phyloP scores from a whole-genome alignment of 768 basidiomycete species.

The Xerocomellus dryophilus region DNA sequence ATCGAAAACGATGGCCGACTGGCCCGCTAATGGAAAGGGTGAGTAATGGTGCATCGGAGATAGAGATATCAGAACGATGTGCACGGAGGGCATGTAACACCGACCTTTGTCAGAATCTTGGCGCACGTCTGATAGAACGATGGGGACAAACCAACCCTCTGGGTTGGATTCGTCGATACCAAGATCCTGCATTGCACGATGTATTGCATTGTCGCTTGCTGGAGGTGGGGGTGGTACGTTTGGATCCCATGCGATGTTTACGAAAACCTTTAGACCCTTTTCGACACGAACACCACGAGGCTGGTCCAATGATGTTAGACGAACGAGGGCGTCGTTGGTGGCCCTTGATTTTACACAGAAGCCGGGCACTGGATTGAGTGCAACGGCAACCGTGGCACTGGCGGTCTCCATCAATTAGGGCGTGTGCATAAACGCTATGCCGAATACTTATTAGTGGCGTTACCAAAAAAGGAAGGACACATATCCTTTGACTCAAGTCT shows the following conservation, averaged over 20 bases:
- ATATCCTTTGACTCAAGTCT: neutral
- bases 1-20: slow-evolving; percentile 68
- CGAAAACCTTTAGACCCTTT: slow-evolving; percentile 60
- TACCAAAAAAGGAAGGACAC: neutral
- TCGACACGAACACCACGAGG: slow-evolving; percentile 31
- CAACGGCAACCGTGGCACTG: slow-evolving; percentile 20
- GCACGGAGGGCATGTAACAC: slow-evolving; percentile 14
- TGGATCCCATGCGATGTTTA: slow-evolving; percentile 70
- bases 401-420: slow-evolving; percentile 18
- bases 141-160: slow-evolving; percentile 62
- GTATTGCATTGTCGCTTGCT: slow-evolving; percentile 55
- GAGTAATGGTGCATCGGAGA: slow-evolving; percentile 12
- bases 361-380: slow-evolving; percentile 58
- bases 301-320: slow-evolving; percentile 9
- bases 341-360: slow-evolving; percentile 68
- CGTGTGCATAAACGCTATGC: neutral
- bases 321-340: slow-evolving; percentile 36
- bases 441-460: neutral
- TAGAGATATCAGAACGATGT: slow-evolving; percentile 10
- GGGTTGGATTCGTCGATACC: slow-evolving; percentile 39
- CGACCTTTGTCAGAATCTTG: slow-evolving; percentile 69
- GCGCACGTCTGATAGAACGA: slow-evolving; percentile 63
- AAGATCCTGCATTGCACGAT: slow-evolving; percentile 54
- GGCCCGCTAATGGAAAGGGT: slow-evolving; percentile 51
- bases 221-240: slow-evolving; percentile 68